phyloP scores from a whole-genome alignment of 208 protist species.

The Crithidia fasciculata region DNA sequence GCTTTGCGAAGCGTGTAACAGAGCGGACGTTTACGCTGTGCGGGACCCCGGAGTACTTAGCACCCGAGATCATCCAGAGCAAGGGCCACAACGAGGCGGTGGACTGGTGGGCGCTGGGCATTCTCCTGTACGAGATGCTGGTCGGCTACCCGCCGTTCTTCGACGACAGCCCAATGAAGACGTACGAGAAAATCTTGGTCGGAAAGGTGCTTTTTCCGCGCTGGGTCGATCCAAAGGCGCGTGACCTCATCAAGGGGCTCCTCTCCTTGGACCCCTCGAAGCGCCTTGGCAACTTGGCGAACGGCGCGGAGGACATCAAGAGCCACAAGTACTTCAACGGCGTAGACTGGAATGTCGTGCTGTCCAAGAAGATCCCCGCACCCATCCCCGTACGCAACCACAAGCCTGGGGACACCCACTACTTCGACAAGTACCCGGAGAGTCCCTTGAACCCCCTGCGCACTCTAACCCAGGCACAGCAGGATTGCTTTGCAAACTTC shows the following conservation, averaged over 20 bases:
- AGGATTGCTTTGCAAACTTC: constrained; percentile 90
- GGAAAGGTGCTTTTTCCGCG: constrained; percentile 85
- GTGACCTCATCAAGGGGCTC: constrained; percentile 86
- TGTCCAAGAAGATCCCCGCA: constrained; percentile 78
- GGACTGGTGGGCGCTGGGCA: constrained; percentile 92
- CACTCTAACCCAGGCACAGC: constrained; percentile 75
- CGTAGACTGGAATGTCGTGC: constrained; percentile 94
- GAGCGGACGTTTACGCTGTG: constrained; percentile 87
- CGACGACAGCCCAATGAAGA: constrained; percentile 91
- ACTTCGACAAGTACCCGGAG: constrained; percentile 93
- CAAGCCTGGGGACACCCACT: constrained; percentile 84
- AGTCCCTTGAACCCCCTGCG: constrained; percentile 78
- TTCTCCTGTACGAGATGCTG: constrained; percentile 92
- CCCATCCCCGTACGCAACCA: constrained; percentile 86
- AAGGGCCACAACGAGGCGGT: constrained; percentile 85
- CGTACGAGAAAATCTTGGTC: constrained; percentile 92
- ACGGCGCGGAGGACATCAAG: constrained; percentile 95
- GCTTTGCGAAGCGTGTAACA: constrained; percentile 85
- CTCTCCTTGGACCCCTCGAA: constrained; percentile 84
- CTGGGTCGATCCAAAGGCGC: constrained; percentile 81
- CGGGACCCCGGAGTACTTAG: constrained; percentile 88
- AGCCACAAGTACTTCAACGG: constrained; percentile 96
- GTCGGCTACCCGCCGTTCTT: constrained; percentile 92
- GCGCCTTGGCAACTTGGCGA: constrained; percentile 89
- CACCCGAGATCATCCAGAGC: constrained; percentile 88